phyloP scores from a whole-genome alignment of 768 basidiomycete genomes.

The Candolleomyces eurysporus region DNA sequence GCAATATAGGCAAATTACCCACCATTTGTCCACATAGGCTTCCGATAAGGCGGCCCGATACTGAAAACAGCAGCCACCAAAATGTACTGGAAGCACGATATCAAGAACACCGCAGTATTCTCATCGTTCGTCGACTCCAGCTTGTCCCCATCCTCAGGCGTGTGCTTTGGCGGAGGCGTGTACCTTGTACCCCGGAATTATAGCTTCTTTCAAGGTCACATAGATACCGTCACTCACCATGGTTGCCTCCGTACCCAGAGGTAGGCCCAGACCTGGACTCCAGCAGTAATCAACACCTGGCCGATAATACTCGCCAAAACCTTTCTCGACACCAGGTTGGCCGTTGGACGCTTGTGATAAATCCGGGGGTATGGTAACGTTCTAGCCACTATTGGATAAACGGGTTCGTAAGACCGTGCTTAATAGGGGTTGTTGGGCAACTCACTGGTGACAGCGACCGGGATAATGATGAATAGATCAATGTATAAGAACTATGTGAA shows the following conservation, averaged over 20 bases:
- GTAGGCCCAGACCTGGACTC: constrained; percentile 83
- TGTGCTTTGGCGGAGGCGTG: constrained; percentile 52
- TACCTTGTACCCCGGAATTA: constrained; percentile 54
- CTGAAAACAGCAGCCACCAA: constrained; percentile 96
- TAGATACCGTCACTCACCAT: constrained; percentile 55
- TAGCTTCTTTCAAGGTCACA: neutral
- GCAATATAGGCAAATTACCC: constrained; percentile 19
- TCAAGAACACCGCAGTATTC: constrained; percentile 86
- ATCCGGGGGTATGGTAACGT: constrained; percentile 88
- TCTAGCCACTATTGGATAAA: constrained; percentile 72
- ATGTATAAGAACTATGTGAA: constrained; percentile 84
- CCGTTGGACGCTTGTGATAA: constrained; percentile 88
- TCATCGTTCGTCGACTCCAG: constrained; percentile 87
- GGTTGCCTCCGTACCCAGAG: constrained; percentile 82
- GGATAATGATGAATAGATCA: constrained; percentile 96
- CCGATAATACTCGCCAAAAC: constrained; percentile 92
- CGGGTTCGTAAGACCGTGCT: constrained; percentile 1
- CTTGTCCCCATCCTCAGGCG: constrained; percentile 55
- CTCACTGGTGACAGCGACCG: constrained; percentile 94
- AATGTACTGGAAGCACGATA: constrained; percentile 99
- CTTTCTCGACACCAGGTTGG: constrained; percentile 92
- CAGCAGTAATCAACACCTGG: constrained; percentile 84
- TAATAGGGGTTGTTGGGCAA: constrained; percentile 3
- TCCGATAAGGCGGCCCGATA: constrained; percentile 95
- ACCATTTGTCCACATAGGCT: constrained; percentile 96